These are phyloP conservation scores for Cyberlindnera xylosilytica DNA, from an alignment of 805 yeast genomes.

Conservation along the genomic window DNA sequence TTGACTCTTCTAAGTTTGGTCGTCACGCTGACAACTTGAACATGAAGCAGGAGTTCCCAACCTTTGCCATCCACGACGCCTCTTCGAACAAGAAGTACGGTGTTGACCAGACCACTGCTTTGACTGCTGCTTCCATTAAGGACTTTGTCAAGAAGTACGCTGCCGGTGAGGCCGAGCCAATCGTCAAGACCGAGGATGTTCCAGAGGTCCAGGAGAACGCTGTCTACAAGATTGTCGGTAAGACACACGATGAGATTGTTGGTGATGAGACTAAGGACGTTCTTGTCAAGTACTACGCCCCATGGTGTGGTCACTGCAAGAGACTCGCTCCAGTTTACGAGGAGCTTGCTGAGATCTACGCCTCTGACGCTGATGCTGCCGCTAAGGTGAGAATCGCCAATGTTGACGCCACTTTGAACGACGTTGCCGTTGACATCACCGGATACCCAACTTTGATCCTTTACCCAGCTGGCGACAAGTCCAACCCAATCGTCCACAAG, in stretches of 20 bases:
- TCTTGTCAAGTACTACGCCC: slow-evolving; percentile 89
- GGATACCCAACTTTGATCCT: slow-evolving; percentile 93
- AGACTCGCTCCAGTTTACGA: slow-evolving; percentile 85
- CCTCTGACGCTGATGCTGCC: slow-evolving; percentile 43
- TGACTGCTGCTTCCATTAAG: slow-evolving; percentile 52
- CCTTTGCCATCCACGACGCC: slow-evolving; percentile 82
- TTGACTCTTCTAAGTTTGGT: slow-evolving; percentile 78
- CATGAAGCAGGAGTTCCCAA: slow-evolving; percentile 83
- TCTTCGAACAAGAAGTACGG: slow-evolving; percentile 72
- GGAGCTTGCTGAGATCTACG: slow-evolving; percentile 73
- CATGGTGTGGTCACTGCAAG: slow-evolving; percentile 98
- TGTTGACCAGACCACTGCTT: slow-evolving; percentile 52
- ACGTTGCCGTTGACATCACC: slow-evolving; percentile 73
- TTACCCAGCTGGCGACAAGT: slow-evolving; percentile 82
- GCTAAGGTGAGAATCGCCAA: slow-evolving; percentile 73
- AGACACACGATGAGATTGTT: slow-evolving; percentile 71
- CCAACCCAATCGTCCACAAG: slow-evolving; percentile 59
- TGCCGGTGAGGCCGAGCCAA: slow-evolving; percentile 65
- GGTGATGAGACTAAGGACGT: slow-evolving; percentile 60
- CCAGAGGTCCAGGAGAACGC: slow-evolving; percentile 80
- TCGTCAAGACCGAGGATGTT: slow-evolving; percentile 78
- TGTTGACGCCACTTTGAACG: slow-evolving; percentile 87
- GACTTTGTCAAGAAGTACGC: slow-evolving; percentile 61
- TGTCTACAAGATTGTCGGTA: slow-evolving; percentile 76
- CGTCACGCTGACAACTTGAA: slow-evolving; percentile 84